Evolutionary conservation across 2,329 filamentous ascomycete species (phyloP).

Genomic region (Colletotrichum agaves): DNA sequence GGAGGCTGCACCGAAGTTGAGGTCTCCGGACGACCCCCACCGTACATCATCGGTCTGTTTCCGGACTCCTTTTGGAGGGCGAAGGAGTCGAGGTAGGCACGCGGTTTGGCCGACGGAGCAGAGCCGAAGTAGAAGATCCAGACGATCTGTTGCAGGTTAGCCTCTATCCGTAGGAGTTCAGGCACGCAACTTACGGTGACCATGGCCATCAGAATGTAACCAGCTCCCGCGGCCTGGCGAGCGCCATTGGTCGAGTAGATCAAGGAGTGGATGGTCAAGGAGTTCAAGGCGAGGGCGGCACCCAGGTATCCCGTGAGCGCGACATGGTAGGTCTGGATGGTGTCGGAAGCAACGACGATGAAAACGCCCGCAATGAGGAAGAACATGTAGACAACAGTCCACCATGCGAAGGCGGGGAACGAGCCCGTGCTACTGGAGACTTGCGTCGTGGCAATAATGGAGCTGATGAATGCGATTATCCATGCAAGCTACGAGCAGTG

Average conservation of each 20-base stretch:
- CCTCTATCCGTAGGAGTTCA: background rate
- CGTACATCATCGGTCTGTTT: slow-evolving; percentile 78
- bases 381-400: slow-evolving; percentile 86
- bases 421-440: slow-evolving; percentile 45
- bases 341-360: slow-evolving; percentile 85
- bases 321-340: slow-evolving; percentile 88
- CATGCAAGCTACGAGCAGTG: slow-evolving; percentile 78
- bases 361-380: slow-evolving; percentile 84
- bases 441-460: slow-evolving; percentile 76
- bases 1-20: slow-evolving; percentile 82
- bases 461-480: slow-evolving; percentile 90
- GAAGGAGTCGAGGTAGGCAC: slow-evolving; percentile 95
- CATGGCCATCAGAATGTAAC: slow-evolving; percentile 94
- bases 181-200: slow-evolving; percentile 74
- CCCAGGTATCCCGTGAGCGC: slow-evolving; percentile 89
- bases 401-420: slow-evolving; percentile 94
- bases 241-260: slow-evolving; percentile 81
- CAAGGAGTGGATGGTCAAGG: slow-evolving; percentile 85
- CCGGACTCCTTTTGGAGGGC: slow-evolving; percentile 88
- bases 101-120: slow-evolving; percentile 84
- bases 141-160: slow-evolving; percentile 71
- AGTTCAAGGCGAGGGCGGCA: slow-evolving; percentile 85
- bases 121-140: slow-evolving; percentile 99
- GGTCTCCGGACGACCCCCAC: slow-evolving; percentile 83
- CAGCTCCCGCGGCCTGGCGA: slow-evolving; percentile 87